Evolutionary conservation across 768 basidiomycete species (phyloP).

Genomic region (Tephrocybe sp.): DNA sequence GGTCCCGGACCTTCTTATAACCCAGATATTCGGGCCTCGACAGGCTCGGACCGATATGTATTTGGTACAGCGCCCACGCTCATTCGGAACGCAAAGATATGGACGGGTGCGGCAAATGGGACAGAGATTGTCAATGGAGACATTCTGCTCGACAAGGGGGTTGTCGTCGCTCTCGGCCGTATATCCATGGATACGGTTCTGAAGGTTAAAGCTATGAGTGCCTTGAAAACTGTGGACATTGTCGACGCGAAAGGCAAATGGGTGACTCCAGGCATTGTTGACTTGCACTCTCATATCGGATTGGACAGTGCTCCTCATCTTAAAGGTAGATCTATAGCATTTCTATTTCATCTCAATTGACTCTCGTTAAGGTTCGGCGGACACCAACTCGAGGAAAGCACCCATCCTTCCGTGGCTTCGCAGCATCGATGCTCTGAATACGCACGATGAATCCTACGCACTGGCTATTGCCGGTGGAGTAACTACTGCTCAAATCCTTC

Average conservation of each 20-base stretch:
- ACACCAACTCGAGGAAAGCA: conserved; percentile 56
- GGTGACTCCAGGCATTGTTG: conserved; percentile 48
- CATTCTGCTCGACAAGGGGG: conserved; percentile 60
- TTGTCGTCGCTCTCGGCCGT: conserved; percentile 57
- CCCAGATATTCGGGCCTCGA: conserved; percentile 5
- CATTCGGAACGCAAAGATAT: conserved; percentile 71
- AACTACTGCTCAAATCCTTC: conserved; percentile 74
- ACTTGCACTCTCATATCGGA: conserved; percentile 47
- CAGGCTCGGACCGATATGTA: conserved; percentile 55
- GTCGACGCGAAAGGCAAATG: conserved; percentile 66
- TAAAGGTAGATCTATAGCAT: conserved; percentile 19
- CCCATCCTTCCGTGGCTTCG: conserved; percentile 63
- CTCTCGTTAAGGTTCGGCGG: conserved; percentile 37
- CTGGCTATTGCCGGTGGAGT: conserved; percentile 67
- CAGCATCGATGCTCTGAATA: conserved; percentile 72
- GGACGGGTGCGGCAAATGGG: conserved; percentile 70
- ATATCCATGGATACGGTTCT: conserved; percentile 24
- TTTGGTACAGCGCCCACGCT: conserved; percentile 52
- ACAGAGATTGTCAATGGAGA: conserved; percentile 57
- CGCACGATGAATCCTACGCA: conserved; percentile 63
- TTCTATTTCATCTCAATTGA: not conserved
- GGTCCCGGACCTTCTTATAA: conserved; percentile 11
- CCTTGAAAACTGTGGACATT: conserved; percentile 25
- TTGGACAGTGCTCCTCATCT: conserved; percentile 30
- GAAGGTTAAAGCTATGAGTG: conserved; percentile 9